A percentile compares a stretch with the other conserved stretches of the same genome.
These are phyloP conservation scores for Thermothielavioides terrestris DNA, from an alignment of 495 filamentous ascomycete species.

Conservation along the genomic window DNA sequence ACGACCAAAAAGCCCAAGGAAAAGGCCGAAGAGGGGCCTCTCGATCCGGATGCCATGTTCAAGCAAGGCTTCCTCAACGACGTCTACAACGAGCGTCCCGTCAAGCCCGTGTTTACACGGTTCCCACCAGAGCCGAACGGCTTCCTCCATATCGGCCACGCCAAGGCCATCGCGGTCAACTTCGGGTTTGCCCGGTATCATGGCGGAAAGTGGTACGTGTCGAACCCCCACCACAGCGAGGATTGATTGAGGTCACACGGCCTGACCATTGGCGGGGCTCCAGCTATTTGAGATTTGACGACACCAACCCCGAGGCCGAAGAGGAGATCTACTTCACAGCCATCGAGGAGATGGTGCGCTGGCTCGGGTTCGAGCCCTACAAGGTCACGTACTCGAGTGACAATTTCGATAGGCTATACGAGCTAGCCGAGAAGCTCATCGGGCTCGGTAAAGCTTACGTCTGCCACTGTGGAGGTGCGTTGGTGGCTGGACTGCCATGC, in stretches of 20 bases:
- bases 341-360: conserved; percentile 69
- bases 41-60: conserved; percentile 71
- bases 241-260: too few relatives aligned
- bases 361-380: conserved; percentile 74
- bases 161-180: conserved; percentile 94
- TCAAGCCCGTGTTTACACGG: conserved; percentile 59
- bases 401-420: conserved; percentile 80
- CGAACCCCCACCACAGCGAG: background rate
- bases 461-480: conserved; percentile 35
- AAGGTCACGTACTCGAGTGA: conserved; percentile 72
- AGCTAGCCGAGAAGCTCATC: conserved; percentile 81
- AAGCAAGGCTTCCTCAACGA: conserved; percentile 72
- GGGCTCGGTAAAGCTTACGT: conserved; percentile 67
- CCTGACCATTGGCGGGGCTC: background rate
- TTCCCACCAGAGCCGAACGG: conserved; percentile 91
- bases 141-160: conserved; percentile 73
- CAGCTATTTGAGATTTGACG: conserved; percentile 62
- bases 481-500: background rate
- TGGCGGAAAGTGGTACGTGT: conserved; percentile 55
- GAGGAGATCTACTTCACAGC: conserved; percentile 69
- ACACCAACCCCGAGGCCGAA: conserved; percentile 79
- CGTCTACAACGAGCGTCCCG: conserved; percentile 69
- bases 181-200: conserved; percentile 89
- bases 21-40: conserved; percentile 37
- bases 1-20: conserved; percentile 37